Base-by-base conservation (phyloP, 192 early-diverging fungal species). In the Dissophora globulifera region DNA sequence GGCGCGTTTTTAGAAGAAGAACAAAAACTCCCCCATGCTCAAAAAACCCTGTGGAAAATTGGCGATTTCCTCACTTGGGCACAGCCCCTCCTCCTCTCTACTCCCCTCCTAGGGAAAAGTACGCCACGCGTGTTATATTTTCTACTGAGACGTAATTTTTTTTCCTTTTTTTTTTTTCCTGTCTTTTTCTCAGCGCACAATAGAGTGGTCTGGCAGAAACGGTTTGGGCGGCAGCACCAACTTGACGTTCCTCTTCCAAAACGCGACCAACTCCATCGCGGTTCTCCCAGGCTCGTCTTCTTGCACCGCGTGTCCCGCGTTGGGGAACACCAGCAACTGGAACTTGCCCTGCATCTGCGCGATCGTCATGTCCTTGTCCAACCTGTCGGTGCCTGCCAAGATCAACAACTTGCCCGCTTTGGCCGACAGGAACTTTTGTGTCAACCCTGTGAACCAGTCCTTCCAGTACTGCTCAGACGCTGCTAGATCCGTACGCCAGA, bases 331-430 rank as follows among this genome's bases (percentile, higher is more conserved):
- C 25, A 86, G 59, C 42, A 93, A 60, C 69, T 93, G 92, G 60
- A 93, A 93, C 78, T 91, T 92, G 50, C 88, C 92, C 78, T 93
- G 92, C 92, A 93, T 93, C 58, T 93, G 91, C 0, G 85, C 91
- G 75, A 93, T 92, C 52, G 86, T 86, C 45, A 93, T 81, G 17
- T 87, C 81, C 53, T 88, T 93, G 55, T 93, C 92, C 67, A 93
- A 61, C 30, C 91, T 81, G 79, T 93, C 92, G 0, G 91, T 87
- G 10, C 88, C 91, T 3, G 92, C 91, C 11, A 94, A 64, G 5
- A 94, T 62, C 22, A 94, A 75, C 16, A 93, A 58, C 31, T 89
- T 91, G 43, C 88, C 88, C 15, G 89, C 82, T 10, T 65, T 70
- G 1, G 87, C 80, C 0, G 72, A 66, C n/a, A 90, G 63, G 66